phyloP scores from a whole-genome alignment of 352 stramenopile species.

The Pythium brassicae region DNA sequence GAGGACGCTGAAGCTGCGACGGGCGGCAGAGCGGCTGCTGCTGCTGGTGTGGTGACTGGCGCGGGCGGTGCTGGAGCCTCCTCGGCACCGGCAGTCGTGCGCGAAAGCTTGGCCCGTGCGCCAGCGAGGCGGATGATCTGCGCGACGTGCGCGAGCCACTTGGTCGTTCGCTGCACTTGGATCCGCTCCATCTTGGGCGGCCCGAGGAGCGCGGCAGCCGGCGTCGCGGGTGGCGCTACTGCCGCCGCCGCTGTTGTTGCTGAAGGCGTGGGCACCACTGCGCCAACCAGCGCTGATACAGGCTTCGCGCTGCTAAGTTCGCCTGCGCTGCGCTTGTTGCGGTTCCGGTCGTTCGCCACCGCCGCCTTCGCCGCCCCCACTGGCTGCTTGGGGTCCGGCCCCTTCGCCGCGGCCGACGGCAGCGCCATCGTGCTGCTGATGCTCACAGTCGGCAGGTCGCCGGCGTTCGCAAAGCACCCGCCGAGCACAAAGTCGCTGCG shows the following conservation, averaged over 20 bases:
- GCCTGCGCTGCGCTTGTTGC: constrained; percentile 4
- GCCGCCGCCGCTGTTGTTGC: constrained; percentile 12
- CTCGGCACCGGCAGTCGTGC: background rate
- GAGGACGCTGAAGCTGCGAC: too few relatives aligned
- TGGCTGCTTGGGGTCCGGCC: constrained; percentile 5
- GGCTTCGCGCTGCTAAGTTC: background rate
- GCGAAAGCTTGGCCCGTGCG: constrained; percentile 12
- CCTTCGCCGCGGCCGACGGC: background rate
- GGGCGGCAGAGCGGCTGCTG: too few relatives aligned
- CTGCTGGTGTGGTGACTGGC: too few relatives aligned
- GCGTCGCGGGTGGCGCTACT: constrained; percentile 8
- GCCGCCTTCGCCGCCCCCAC: background rate
- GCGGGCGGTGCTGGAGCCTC: too few relatives aligned
- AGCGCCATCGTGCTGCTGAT: constrained; percentile 1
- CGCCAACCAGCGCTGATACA: too few relatives aligned
- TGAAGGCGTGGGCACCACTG: too few relatives aligned
- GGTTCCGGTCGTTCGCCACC: constrained; percentile 3
- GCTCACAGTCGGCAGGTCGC: background rate
- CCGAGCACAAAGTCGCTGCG: constrained; percentile 56
- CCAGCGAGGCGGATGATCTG: constrained; percentile 64
- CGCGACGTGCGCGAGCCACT: constrained; percentile 58
- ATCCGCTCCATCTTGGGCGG: constrained; percentile 78
- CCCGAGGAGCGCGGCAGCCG: constrained; percentile 15
- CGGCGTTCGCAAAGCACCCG: constrained; percentile 54
- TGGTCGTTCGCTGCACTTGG: constrained; percentile 71